phyloP scores from a whole-genome alignment of 139 green algal genomes.

The Parachlorella kessleri region DNA sequence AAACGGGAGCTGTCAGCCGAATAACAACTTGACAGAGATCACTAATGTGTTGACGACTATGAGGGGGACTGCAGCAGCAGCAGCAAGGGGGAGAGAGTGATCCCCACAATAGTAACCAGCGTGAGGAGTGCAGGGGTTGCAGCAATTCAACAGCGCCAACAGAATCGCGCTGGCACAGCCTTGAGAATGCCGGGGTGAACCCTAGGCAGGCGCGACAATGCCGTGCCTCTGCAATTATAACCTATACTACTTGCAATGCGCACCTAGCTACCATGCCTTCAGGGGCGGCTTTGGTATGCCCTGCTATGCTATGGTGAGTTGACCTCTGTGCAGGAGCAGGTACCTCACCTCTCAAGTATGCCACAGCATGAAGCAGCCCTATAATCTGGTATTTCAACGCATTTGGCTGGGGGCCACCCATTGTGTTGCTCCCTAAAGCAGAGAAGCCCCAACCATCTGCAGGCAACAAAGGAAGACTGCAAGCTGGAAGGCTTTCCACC shows the following conservation, averaged over 20 bases:
- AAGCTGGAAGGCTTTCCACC: not conserved
- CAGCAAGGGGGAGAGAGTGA: too few relatives aligned
- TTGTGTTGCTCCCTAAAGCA: conserved; percentile 59
- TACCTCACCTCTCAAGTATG: conserved; percentile 86
- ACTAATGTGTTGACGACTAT: conserved; percentile 75
- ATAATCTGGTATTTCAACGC: conserved; percentile 87
- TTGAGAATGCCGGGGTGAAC: too few relatives aligned
- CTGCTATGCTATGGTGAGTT: too few relatives aligned
- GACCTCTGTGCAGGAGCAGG: too few relatives aligned
- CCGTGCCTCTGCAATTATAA: too few relatives aligned
- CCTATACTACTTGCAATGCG: too few relatives aligned
- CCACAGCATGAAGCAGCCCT: conserved; percentile 80
- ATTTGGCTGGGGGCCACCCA: conserved; percentile 40
- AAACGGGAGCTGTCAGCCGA: too few relatives aligned
- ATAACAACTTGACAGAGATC: conserved; percentile 83
- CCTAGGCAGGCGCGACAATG: too few relatives aligned
- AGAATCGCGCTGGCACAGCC: too few relatives aligned
- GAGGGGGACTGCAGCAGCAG: conserved; percentile 70
- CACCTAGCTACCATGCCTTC: too few relatives aligned
- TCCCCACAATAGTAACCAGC: not conserved
- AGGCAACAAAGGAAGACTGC: not conserved
- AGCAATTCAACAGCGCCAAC: too few relatives aligned
- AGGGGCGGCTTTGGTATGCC: too few relatives aligned
- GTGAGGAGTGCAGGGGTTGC: not conserved
- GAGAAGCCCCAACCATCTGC: conserved; percentile 87